Evolutionary conservation across 2,329 filamentous ascomycete species (phyloP).

Genomic region (Leptosphaerulina australis): DNA sequence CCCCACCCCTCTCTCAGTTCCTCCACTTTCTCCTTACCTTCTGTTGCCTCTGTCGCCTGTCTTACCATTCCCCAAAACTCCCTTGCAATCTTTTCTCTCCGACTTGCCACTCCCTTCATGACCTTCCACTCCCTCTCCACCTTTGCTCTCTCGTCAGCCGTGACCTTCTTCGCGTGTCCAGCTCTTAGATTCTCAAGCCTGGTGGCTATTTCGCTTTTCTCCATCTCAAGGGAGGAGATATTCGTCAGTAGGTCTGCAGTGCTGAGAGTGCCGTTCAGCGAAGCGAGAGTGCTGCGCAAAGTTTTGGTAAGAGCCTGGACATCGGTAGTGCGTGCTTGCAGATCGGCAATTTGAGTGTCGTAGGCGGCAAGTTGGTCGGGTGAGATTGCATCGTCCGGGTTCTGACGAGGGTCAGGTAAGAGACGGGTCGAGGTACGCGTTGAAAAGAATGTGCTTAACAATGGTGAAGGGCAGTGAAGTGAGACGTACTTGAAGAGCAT

Average conservation of each 20-base stretch:
- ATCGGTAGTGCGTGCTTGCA: conserved; percentile 53
- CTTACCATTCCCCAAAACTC: conserved; percentile 60
- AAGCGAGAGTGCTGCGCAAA: conserved; percentile 55
- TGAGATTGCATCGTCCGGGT: conserved; percentile 56
- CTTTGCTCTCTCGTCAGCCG: conserved; percentile 54
- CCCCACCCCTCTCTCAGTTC: conserved; percentile 58
- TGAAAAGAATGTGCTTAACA: no score
- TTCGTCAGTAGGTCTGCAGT: conserved; percentile 56
- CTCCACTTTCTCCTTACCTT: conserved; percentile 54
- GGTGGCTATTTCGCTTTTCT: conserved; percentile 51
- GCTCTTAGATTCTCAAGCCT: conserved; percentile 52
- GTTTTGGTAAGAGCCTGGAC: conserved; percentile 57
- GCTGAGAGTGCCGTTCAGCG: conserved; percentile 57
- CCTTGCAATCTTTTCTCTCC: conserved; percentile 56
- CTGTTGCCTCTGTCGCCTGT: conserved; percentile 54
- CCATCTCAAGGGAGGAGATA: conserved; percentile 53
- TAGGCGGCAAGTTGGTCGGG: conserved; percentile 58
- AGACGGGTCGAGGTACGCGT: not conserved
- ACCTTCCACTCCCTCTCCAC: conserved; percentile 55
- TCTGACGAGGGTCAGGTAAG: conserved; percentile 44
- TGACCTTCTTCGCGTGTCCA: conserved; percentile 54
- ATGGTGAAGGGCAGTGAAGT: not conserved
- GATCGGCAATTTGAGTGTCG: conserved; percentile 55
- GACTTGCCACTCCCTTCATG: conserved; percentile 48
- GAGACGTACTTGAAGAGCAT: conserved; percentile 55